Conservation (phyloP, 2,329 filamentous ascomycete genomes). For the Teratosphaeriaceae sp. region DNA sequence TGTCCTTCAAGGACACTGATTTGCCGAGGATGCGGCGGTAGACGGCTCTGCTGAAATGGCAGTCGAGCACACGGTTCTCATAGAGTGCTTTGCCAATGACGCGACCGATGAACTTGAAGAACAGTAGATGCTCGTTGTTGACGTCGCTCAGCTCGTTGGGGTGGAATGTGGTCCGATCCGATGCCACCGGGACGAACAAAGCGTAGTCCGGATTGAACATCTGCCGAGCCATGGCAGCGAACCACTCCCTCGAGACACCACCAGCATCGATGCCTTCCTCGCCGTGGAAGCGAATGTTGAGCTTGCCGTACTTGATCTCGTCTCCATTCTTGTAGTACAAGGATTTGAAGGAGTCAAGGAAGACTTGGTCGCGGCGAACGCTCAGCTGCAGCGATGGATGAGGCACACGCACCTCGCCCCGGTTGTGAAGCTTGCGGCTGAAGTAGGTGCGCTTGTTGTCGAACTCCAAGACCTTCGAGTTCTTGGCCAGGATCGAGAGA, state of each 20-base stretch:
- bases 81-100: slow-evolving; percentile 98
- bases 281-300: slow-evolving; percentile 94
- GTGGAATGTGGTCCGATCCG: slow-evolving; percentile 97
- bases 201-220: slow-evolving; percentile 99
- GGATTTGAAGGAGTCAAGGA: slow-evolving; percentile 97
- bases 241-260: slow-evolving; percentile 97
- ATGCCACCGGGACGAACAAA: slow-evolving; percentile 91
- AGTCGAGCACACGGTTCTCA: slow-evolving; percentile 90
- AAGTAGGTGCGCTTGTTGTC: slow-evolving; percentile 99
- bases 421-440: slow-evolving; percentile 80
- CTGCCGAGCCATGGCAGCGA: slow-evolving; percentile 91
- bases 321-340: slow-evolving; percentile 94
- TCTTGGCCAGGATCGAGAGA: slow-evolving; percentile 92
- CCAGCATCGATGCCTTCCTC: slow-evolving; percentile 98
- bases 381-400: slow-evolving; percentile 76
- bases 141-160: slow-evolving; percentile 90
- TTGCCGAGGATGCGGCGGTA: slow-evolving; percentile 97
- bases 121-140: slow-evolving; percentile 92
- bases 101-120: slow-evolving; percentile 99
- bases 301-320: slow-evolving; percentile 98
- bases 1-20: slow-evolving; percentile 94
- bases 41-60: slow-evolving; percentile 96
- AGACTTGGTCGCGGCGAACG: slow-evolving; percentile 89
- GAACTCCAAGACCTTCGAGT: slow-evolving; percentile 97
- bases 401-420: slow-evolving; percentile 63